Evolutionary conservation across 2,329 filamentous ascomycete genomes (phyloP).

Genomic region (Colletotrichum eremochloae): DNA sequence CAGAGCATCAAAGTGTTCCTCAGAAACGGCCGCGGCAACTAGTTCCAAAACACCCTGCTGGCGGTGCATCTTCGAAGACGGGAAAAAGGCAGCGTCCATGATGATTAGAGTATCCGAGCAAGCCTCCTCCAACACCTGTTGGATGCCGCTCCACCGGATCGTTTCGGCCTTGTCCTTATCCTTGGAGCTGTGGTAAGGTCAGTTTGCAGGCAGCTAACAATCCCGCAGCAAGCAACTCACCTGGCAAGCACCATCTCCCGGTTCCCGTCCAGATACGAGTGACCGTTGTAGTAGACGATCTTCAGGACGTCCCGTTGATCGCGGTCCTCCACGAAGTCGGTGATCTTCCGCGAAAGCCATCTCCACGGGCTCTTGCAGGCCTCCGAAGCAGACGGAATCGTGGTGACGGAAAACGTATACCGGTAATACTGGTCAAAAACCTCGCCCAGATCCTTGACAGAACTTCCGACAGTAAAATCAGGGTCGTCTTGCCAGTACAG

Average conservation of each 20-base stretch:
- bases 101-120: conserved; percentile 68
- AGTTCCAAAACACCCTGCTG: conserved; percentile 68
- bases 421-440: conserved; percentile 67
- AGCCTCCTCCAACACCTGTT: conserved; percentile 69
- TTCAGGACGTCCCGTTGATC: conserved; percentile 70
- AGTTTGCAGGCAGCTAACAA: neutral
- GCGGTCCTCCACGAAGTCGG: conserved; percentile 65
- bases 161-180: conserved; percentile 59
- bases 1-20: conserved; percentile 62
- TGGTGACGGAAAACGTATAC: conserved; percentile 62
- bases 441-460: conserved; percentile 62
- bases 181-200: conserved; percentile 57
- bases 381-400: conserved; percentile 64
- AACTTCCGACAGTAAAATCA: conserved; percentile 51
- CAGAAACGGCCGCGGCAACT: conserved; percentile 67
- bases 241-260: conserved; percentile 70
- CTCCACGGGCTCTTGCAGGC: conserved; percentile 64
- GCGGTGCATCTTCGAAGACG: conserved; percentile 64
- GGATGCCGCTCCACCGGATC: conserved; percentile 69
- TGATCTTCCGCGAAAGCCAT: conserved; percentile 66
- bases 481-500: conserved; percentile 69
- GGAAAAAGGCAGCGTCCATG: conserved; percentile 71
- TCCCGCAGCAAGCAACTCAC: conserved; percentile 51
- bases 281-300: conserved; percentile 70
- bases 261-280: conserved; percentile 67